A percentile compares a stretch with the other conserved stretches of the same genome.
These are phyloP conservation scores for Lepiota brunneoincarnata DNA, from an alignment of 768 basidiomycete genomes.

Conservation along the genomic window DNA sequence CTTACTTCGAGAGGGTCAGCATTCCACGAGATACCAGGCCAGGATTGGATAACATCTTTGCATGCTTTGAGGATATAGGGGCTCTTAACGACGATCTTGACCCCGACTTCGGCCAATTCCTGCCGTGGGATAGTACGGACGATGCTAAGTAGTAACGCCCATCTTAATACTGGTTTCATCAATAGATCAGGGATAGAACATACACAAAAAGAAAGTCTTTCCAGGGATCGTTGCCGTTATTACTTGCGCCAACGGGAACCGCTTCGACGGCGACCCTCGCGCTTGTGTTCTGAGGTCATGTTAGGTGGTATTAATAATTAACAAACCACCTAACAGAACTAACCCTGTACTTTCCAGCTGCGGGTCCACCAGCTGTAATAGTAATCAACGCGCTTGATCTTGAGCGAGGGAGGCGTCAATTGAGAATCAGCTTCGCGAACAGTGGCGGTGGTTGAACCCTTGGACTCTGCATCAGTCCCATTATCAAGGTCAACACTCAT, in stretches of 20 bases:
- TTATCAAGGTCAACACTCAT: slow-evolving; percentile 13
- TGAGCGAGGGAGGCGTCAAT: slow-evolving; percentile 42
- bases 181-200: slow-evolving; percentile 12
- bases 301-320: not conserved
- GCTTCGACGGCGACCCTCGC: slow-evolving; percentile 51
- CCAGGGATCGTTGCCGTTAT: slow-evolving; percentile 49
- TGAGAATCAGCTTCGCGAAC: slow-evolving; percentile 21
- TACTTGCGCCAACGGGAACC: slow-evolving; percentile 33
- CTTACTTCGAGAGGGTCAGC: slow-evolving; percentile 52
- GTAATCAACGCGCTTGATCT: slow-evolving; percentile 59
- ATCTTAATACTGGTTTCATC: not conserved
- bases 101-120: slow-evolving; percentile 39
- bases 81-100: slow-evolving; percentile 58
- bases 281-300: slow-evolving; percentile 44
- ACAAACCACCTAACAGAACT: not conserved
- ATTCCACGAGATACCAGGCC: slow-evolving; percentile 64
- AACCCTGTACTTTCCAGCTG: slow-evolving; percentile 55
- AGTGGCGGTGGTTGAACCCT: slow-evolving; percentile 28
- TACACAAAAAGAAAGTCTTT: slow-evolving; percentile 56
- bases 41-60: slow-evolving; percentile 53
- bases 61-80: slow-evolving; percentile 54
- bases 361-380: slow-evolving; percentile 58
- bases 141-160: slow-evolving; percentile 34
- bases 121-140: slow-evolving; percentile 47
- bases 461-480: slow-evolving; percentile 35